Evolutionary conservation across 2,329 filamentous ascomycete species (phyloP).

Genomic region (Aspergillus persii): DNA sequence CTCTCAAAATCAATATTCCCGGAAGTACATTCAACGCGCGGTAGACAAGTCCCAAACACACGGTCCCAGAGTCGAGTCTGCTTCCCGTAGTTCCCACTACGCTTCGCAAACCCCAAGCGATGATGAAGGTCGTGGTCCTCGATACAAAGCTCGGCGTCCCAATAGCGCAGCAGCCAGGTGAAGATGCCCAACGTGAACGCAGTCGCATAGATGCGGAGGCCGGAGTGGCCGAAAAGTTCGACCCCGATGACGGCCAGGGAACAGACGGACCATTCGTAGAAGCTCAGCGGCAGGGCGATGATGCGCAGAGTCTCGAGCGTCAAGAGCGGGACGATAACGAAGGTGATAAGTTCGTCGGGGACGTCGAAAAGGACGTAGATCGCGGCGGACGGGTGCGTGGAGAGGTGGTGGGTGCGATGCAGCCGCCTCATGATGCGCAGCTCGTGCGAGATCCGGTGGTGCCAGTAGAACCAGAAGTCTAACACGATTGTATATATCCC

Average conservation of each 20-base stretch:
- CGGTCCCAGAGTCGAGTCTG: slow-evolving; percentile 19
- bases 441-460: too few species aligned
- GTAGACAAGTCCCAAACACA: slow-evolving; percentile 14
- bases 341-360: slow-evolving; percentile 16
- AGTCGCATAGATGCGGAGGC: slow-evolving; percentile 5
- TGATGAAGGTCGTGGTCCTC: slow-evolving; percentile 20
- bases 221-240: slow-evolving; percentile 16
- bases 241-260: slow-evolving; percentile 14
- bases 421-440: too few species aligned
- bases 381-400: slow-evolving; percentile 15
- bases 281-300: slow-evolving; percentile 14
- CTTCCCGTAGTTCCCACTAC: slow-evolving; percentile 18
- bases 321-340: slow-evolving; percentile 12
- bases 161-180: slow-evolving; percentile 11
- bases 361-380: slow-evolving; percentile 14
- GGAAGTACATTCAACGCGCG: slow-evolving; percentile 10
- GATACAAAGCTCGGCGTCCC: slow-evolving; percentile 14
- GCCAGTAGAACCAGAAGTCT: too few species aligned
- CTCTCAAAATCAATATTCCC: slow-evolving; percentile 15
- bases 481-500: too few species aligned
- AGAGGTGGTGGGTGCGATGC: slow-evolving; percentile 14
- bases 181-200: slow-evolving; percentile 3
- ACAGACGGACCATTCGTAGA: slow-evolving; percentile 20
- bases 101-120: slow-evolving; percentile 15
- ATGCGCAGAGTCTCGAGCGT: slow-evolving; percentile 10